Conservation (phyloP, 306 rosid species). For the Rosa multiflora region DNA sequence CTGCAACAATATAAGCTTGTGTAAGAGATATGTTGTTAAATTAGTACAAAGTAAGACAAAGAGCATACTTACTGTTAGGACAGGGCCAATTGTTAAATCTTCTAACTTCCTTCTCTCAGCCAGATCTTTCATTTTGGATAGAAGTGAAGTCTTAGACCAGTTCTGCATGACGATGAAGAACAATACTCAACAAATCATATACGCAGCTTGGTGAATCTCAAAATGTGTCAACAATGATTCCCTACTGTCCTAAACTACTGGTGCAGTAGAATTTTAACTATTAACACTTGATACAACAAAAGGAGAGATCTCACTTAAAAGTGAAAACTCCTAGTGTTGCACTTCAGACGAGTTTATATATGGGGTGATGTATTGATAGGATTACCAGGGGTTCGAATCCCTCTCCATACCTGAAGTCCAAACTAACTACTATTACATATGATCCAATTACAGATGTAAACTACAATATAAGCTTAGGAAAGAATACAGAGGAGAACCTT, state of each 20-base stretch:
- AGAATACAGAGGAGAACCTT: constrained; percentile 24
- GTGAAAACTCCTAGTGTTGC: neutral
- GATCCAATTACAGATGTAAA: neutral
- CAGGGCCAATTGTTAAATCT: constrained; percentile 91
- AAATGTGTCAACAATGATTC: constrained; percentile 19
- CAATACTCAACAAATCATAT: constrained; percentile 16
- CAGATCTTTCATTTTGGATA: constrained; percentile 78
- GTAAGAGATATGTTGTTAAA: constrained; percentile 1
- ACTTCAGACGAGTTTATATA: neutral
- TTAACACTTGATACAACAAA: neutral
- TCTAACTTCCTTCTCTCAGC: constrained; percentile 84
- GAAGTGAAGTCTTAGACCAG: constrained; percentile 67
- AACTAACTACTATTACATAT: neutral
- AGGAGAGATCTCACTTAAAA: neutral
- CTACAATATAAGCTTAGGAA: constrained; percentile 3
- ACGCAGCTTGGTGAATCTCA: neutral
- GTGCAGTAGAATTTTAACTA: neutral
- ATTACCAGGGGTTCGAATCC: neutral
- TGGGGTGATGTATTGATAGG: neutral
- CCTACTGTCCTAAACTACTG: neutral
- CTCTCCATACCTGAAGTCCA: neutral
- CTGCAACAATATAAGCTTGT: constrained; percentile 39
- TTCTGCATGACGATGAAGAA: constrained; percentile 50
- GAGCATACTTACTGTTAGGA: constrained; percentile 64
- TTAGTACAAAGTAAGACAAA: neutral